Evolutionary conservation across 768 basidiomycete species (phyloP), one percentile per base, ranked within the genome.

Genomic region (Xerocomus brunneocitrinus): DNA sequence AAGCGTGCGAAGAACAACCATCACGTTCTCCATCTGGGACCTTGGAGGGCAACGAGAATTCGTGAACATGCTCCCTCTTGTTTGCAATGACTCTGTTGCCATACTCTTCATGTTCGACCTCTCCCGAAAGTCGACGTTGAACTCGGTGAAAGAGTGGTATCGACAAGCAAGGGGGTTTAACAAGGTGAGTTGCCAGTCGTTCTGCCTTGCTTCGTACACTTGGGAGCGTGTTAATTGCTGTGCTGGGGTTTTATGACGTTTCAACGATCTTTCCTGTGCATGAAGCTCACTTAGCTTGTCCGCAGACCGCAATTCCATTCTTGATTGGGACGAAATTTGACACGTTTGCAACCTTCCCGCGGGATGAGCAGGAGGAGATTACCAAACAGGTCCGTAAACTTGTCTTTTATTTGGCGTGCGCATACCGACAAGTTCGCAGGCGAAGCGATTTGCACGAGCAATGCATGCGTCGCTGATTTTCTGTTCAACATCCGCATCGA

Each of bases 381-480:
- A 98, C 97, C 41, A 95, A 95, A 74, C 95, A 98, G 82, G 90
- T 88, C 25, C 50, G 76, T 67, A 6, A n/a, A 8, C 36, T 40
- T 45, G 49, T 52, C 31, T 48, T 44, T 51, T 54, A 40, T 46
- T 45, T 50, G 22, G 42, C 36, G 50, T 49, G 25, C 47, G 3
- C 41, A 46, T 47, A 32, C 54, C 59, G 52, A 54, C 46, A 14
- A 49, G 50, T 51, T 36, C 34, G 3, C 65, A 95, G 91, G 95
- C 97, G 41, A 97, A 97, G 71, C 85, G 95, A 62, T 99, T 99
- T 73, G 92, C 95, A 56, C 88, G 91, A 69, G 97, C 97, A 47
- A 99, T 99, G 97, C 95, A 98, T 70, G 95, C 97, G 16, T 95
- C 95, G n/a, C 75, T 99, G 55, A 97, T 99, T 71, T 99, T 98